These are phyloP conservation scores for Gaertneriomyces sp. DNA, from an alignment of 192 early-diverging fungal genomes.

Conservation along the genomic window DNA sequence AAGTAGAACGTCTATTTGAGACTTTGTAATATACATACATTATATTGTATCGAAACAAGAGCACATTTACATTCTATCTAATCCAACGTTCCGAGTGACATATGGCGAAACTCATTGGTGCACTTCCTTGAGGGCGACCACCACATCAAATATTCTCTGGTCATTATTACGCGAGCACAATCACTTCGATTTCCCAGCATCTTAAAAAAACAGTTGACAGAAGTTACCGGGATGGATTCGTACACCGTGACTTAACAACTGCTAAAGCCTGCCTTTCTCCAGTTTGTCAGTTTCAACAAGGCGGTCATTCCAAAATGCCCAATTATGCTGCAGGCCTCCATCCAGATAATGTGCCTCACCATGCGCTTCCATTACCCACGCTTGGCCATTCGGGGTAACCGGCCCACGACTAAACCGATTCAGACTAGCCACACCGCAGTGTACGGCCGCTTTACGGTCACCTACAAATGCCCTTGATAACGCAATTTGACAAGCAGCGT, in stretches of 20 bases:
- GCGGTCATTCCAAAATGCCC: slow-evolving; percentile 11
- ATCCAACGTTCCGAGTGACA: no score
- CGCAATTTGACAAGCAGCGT: slow-evolving; percentile 26
- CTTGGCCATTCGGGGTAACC: not conserved
- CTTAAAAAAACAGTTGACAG: not conserved
- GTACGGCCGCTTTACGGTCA: not conserved
- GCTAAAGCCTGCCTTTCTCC: not conserved
- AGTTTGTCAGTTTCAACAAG: not conserved
- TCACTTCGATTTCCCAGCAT: not conserved
- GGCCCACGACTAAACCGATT: slow-evolving; percentile 2
- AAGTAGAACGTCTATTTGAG: no score
- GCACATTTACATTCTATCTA: no score
- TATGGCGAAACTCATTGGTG: no score
- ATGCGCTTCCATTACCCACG: slow-evolving; percentile 16
- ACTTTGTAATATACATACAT: no score
- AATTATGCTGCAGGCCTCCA: slow-evolving; percentile 20
- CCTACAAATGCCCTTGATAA: slow-evolving; percentile 16
- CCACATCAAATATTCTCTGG: no score
- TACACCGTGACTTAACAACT: no score
- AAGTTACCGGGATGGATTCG: not conserved
- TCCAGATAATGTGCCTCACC: slow-evolving; percentile 14
- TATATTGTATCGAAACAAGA: no score
- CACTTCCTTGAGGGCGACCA: no score
- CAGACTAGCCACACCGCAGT: slow-evolving; percentile 27
- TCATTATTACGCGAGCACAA: not conserved